These are phyloP conservation scores for Aspergillus sp. DNA, from an alignment of 2,329 filamentous ascomycete genomes.

Conservation along the genomic window DNA sequence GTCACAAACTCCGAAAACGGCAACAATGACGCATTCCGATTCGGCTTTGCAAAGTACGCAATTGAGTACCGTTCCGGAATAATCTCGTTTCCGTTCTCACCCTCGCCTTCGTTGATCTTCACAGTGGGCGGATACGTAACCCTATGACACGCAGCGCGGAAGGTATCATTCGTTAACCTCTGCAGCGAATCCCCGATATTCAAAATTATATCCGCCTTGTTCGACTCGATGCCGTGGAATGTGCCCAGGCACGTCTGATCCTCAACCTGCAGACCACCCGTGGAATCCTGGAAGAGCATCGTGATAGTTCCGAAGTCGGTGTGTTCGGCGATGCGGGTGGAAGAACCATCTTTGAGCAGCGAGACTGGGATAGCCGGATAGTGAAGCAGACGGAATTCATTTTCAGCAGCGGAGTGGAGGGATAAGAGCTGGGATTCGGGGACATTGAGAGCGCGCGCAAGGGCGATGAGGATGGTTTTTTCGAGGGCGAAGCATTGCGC, in stretches of 20 bases:
- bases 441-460: conserved; percentile 42
- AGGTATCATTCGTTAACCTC: conserved; percentile 45
- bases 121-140: conserved; percentile 14
- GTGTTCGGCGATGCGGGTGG: conserved; percentile 45
- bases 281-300: conserved; percentile 45
- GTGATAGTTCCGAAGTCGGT: conserved; percentile 48
- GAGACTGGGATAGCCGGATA: conserved; percentile 45
- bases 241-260: conserved; percentile 10
- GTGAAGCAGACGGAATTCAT: conserved; percentile 54
- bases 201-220: conserved; percentile 34
- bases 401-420: conserved; percentile 48
- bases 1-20: conserved; percentile 12
- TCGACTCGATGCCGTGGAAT: conserved; percentile 10
- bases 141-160: conserved; percentile 46
- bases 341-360: conserved; percentile 34
- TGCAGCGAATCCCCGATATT: conserved; percentile 50
- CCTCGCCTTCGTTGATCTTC: conserved; percentile 3
- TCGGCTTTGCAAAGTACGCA: conserved; percentile 26
- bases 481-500: conserved; percentile 38
- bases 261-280: conserved; percentile 17
- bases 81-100: conserved; percentile 18
- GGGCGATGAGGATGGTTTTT: conserved; percentile 35
- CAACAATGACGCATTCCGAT: conserved; percentile 12
- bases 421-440: conserved; percentile 34
- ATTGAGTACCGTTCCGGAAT: conserved; percentile 24